phyloP scores from a whole-genome alignment of 495 filamentous ascomycete genomes.

The Aspergillus egyptiacus region DNA sequence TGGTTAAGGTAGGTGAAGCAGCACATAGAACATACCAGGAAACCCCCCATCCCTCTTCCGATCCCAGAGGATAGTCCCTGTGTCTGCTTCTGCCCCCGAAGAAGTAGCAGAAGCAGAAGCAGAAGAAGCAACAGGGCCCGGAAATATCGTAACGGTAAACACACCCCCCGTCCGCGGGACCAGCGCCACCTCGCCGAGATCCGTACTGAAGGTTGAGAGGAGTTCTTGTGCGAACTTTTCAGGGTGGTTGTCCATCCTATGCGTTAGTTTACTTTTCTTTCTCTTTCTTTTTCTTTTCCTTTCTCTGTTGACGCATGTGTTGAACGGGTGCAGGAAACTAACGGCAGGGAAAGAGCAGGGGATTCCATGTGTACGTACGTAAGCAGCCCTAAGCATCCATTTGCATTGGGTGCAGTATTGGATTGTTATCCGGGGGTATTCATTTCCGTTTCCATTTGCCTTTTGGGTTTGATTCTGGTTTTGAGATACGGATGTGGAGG shows the following conservation, averaged over 20 bases:
- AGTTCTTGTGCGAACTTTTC: slow-evolving; percentile 88
- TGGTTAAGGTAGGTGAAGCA: not conserved
- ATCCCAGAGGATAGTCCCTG: slow-evolving; percentile 68
- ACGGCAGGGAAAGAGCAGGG: too few relatives aligned
- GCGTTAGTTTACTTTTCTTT: too few relatives aligned
- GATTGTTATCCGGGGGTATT: slow-evolving; percentile 60
- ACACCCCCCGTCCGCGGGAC: slow-evolving; percentile 78
- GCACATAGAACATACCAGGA: slow-evolving; percentile 54
- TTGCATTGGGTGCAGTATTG: slow-evolving; percentile 80
- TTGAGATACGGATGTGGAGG: slow-evolving; percentile 1
- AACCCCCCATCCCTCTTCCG: slow-evolving; percentile 84
- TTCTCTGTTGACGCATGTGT: too few relatives aligned
- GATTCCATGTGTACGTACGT: too few relatives aligned
- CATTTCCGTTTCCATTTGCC: not conserved
- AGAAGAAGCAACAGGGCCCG: too few relatives aligned
- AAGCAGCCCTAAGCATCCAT: slow-evolving; percentile 86
- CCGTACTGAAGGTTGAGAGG: slow-evolving; percentile 85
- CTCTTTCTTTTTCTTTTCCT: too few relatives aligned
- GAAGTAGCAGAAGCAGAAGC: not conserved
- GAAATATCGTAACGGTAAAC: slow-evolving; percentile 66
- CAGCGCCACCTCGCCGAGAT: slow-evolving; percentile 86
- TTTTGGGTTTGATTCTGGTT: slow-evolving; percentile 32
- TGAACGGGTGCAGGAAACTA: slow-evolving; percentile 19
- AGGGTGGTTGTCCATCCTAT: too few relatives aligned
- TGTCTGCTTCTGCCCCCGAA: slow-evolving; percentile 4